Conservation (phyloP, 306 rosid species). For the Trichosanthes cucumerina region DNA sequence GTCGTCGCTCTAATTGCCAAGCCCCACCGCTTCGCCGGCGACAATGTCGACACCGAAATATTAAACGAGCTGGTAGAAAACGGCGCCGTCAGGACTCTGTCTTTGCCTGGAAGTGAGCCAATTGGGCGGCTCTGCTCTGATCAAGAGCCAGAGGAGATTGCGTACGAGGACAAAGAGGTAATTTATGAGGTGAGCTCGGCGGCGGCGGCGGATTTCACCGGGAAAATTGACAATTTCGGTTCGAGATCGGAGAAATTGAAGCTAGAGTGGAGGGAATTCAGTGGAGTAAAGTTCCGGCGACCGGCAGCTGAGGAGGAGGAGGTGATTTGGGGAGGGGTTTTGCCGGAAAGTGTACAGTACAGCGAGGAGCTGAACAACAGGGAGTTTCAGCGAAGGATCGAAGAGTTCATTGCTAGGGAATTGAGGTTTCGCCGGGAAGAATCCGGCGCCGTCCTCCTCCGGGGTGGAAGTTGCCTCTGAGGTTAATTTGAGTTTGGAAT, state of each 20-base stretch:
- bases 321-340: background rate
- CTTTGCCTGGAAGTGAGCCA: background rate
- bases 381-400: slow-evolving; percentile 3
- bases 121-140: background rate
- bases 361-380: background rate
- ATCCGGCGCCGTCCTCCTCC: background rate
- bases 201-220: background rate
- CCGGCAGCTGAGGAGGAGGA: background rate
- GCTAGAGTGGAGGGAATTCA: background rate
- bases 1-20: slow-evolving; percentile 1
- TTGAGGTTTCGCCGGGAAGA: slow-evolving; percentile 12
- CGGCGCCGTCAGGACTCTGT: background rate
- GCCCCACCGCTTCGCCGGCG: background rate
- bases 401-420: slow-evolving; percentile 12
- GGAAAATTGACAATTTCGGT: background rate
- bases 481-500: background rate
- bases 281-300: background rate
- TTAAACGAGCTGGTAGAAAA: background rate
- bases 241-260: background rate
- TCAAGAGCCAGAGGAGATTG: background rate
- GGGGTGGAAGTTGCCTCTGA: background rate
- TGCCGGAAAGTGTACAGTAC: background rate
- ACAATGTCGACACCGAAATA: background rate
- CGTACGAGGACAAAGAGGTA: slow-evolving; percentile 6
- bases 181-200: background rate